Evolutionary conservation across 805 yeast species (phyloP).

Genomic region (Metschnikowia bowlesiae): DNA sequence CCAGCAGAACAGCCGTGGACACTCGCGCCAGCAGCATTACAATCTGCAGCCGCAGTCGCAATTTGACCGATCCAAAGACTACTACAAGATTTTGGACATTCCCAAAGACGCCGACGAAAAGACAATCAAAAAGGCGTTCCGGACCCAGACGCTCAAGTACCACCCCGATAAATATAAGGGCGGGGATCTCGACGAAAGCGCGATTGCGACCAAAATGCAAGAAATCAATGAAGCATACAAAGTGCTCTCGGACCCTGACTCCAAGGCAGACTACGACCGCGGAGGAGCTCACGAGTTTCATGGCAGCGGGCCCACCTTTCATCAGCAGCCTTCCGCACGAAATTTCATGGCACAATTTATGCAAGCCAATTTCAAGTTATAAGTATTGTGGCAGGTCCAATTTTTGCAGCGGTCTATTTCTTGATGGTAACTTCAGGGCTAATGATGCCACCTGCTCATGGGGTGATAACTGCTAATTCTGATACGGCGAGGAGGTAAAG

Average conservation of each 20-base stretch:
- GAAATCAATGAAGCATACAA: conserved; percentile 93
- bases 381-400: not conserved
- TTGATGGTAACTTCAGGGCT: not conserved
- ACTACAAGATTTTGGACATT: conserved; percentile 74
- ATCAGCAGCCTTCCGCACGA: conserved; percentile 4
- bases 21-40: conserved; percentile 42
- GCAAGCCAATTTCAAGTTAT: not conserved
- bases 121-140: conserved; percentile 75
- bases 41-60: conserved; percentile 34
- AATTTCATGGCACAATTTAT: conserved; percentile 18
- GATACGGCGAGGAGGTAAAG: not conserved
- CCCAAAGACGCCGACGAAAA: conserved; percentile 60
- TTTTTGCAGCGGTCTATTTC: not conserved
- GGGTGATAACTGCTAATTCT: not conserved
- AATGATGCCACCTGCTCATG: not conserved
- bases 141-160: conserved; percentile 69
- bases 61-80: conserved; percentile 53
- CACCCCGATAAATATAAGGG: conserved; percentile 89
- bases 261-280: conserved; percentile 61
- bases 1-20: conserved; percentile 20
- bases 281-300: conserved; percentile 26
- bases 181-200: conserved; percentile 58
- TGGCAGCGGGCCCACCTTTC: conserved; percentile 7
- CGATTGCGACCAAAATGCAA: conserved; percentile 81
- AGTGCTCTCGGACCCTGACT: conserved; percentile 63